Conservation (phyloP, 257 asterid genomes). For the Verbena officinalis region DNA sequence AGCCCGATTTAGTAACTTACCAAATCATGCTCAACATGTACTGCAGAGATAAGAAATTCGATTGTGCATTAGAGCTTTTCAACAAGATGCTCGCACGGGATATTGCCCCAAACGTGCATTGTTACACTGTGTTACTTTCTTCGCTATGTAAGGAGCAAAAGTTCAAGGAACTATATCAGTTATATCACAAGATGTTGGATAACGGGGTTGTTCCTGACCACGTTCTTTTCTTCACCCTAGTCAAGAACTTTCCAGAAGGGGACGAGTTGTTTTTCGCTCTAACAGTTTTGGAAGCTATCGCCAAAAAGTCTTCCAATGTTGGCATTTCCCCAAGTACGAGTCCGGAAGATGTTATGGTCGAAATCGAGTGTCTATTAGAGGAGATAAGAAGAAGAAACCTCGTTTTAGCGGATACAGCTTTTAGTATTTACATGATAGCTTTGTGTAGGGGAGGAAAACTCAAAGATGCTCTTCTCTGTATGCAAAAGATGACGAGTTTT, state of each 20-base stretch:
- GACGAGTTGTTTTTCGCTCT: slow-evolving; percentile 48
- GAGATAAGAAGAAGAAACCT: slow-evolving; percentile 39
- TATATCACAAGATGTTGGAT: slow-evolving; percentile 46
- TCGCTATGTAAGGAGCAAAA: slow-evolving; percentile 55
- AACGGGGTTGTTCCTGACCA: slow-evolving; percentile 61
- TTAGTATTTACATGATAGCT: slow-evolving; percentile 60
- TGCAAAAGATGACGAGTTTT: too few species aligned
- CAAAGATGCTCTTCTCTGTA: slow-evolving; percentile 34
- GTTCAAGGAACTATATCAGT: slow-evolving; percentile 36
- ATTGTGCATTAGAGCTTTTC: slow-evolving; percentile 46
- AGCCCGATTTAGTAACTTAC: slow-evolving; percentile 52
- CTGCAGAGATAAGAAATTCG: slow-evolving; percentile 50
- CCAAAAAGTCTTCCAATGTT: slow-evolving; percentile 42
- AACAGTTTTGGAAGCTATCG: slow-evolving; percentile 50
- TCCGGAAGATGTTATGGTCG: slow-evolving; percentile 35
- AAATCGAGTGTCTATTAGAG: slow-evolving; percentile 49
- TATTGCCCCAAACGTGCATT: slow-evolving; percentile 53
- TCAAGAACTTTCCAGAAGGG: slow-evolving; percentile 46
- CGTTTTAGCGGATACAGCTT: slow-evolving; percentile 41
- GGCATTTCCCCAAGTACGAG: slow-evolving; percentile 23
- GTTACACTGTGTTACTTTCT: slow-evolving; percentile 51
- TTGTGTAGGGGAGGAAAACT: slow-evolving; percentile 50
- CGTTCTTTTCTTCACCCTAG: slow-evolving; percentile 56
- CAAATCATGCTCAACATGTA: slow-evolving; percentile 57
- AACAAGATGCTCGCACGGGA: slow-evolving; percentile 38